Base-by-base conservation (phyloP, 768 basidiomycete species). In the Pleurotus sapidus region DNA sequence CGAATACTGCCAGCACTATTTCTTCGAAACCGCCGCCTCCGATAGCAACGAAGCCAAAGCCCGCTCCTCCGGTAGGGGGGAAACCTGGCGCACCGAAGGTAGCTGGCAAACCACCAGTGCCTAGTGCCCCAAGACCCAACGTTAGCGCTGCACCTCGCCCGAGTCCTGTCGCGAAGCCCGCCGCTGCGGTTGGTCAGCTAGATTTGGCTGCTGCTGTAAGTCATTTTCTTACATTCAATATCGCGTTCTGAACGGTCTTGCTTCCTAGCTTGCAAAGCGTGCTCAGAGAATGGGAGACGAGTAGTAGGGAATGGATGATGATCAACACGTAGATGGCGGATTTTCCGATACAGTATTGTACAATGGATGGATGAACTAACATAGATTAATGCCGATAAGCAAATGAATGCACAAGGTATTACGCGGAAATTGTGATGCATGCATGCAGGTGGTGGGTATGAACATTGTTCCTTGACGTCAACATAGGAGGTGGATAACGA, bases 171-270 rank as follows among this genome's bases (percentile, higher is more conserved):
- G 66, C 70, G 17, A 78, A 75, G 60, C 75, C 75, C 39, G 72
- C 73, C 47, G 70, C 72, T 39, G 80, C 78, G 4, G 70, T 74
- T 3, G 80, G 80, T 34, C 91, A 93, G 65, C 61, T 91, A 72
- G 93, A 93, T 72, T 73, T 95, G 60, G 91, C 93, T 57, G 91
- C 93, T 61, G 88, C 83, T 49, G 90, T 95, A 63, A 77, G 89
- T 79, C 3, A 49, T 59, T 49, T 58, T 56, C 14, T 30, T 55
- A 5, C 53, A 43, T 40, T 53, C 7, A 14, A 25, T 15, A 53
- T 24, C 38, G 53, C 18, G 14, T 23, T 59, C 9, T 37, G 40
- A n/a, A 27, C 61, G 50, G 47, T 45, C 14, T 55, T 57, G 23
- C 20, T 54, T 43, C 56, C n/a, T 46, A 93, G 91, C 70, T 93